Evolutionary conservation across 1,284 basidiomycete species (phyloP).

Genomic region (Ceratobasidium papillatum): DNA sequence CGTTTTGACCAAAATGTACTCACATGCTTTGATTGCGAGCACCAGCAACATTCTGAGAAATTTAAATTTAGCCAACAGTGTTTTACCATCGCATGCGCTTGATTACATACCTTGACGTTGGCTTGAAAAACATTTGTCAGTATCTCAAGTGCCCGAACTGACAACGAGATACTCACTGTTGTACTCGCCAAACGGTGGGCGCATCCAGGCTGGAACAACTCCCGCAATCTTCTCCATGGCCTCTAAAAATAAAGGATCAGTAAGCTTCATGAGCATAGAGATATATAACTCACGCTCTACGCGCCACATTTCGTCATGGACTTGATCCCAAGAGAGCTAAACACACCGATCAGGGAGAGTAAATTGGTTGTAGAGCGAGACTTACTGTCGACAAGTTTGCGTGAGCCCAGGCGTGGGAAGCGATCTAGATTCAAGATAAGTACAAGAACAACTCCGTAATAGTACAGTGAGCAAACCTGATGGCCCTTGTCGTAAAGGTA

Average conservation of each 20-base stretch:
- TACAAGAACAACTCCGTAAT: conserved; percentile 7
- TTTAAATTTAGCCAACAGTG: too few species aligned
- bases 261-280: background rate
- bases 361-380: background rate
- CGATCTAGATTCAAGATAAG: conserved; percentile 26
- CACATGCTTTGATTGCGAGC: conserved; percentile 31
- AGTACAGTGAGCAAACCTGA: conserved; percentile 20
- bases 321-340: conserved; percentile 41
- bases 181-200: conserved; percentile 44
- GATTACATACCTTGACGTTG: conserved; percentile 1
- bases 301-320: conserved; percentile 42
- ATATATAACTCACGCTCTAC: conserved; percentile 17
- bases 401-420: conserved; percentile 32
- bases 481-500: conserved; percentile 41
- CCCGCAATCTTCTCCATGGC: conserved; percentile 40
- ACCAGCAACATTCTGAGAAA: conserved; percentile 18
- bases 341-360: background rate
- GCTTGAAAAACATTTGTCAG: background rate
- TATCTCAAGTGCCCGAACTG: background rate
- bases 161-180: conserved; percentile 37
- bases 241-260: conserved; percentile 26
- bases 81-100: background rate
- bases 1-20: background rate
- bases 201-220: conserved; percentile 42
- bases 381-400: conserved; percentile 17